Evolutionary conservation across 352 stramenopile genomes (phyloP).

Genomic region (Globisporangium cylindrosporum): DNA sequence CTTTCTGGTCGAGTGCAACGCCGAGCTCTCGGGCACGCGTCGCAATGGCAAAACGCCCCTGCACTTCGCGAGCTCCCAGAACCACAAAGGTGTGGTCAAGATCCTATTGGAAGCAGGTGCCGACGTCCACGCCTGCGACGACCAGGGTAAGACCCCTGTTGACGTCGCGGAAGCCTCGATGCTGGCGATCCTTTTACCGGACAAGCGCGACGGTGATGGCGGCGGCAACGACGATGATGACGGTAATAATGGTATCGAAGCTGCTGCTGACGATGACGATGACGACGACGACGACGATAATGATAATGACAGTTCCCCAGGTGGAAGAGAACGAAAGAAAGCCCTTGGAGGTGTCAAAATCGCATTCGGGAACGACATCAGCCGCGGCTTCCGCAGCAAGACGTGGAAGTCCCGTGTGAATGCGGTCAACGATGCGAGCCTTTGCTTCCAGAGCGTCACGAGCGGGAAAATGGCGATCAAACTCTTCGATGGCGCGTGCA

Average conservation of each 20-base stretch:
- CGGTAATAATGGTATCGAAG: constrained; percentile 22
- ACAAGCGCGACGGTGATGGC: constrained; percentile 30
- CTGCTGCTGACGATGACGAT: constrained; percentile 18
- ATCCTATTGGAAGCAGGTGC: constrained; percentile 68
- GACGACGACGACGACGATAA: constrained; percentile 33
- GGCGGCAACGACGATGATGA: constrained; percentile 16
- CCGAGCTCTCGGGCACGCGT: constrained; percentile 55
- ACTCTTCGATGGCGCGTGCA: constrained; percentile 61
- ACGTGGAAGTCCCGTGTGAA: constrained; percentile 56
- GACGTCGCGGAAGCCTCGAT: constrained; percentile 55
- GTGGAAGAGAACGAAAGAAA: neutral
- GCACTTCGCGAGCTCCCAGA: constrained; percentile 66
- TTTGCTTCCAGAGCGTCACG: constrained; percentile 44
- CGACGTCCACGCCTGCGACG: constrained; percentile 59
- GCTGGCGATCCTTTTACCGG: constrained; percentile 44
- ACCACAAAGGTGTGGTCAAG: constrained; percentile 56
- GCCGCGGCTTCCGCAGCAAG: constrained; percentile 47
- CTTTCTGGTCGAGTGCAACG: constrained; percentile 84
- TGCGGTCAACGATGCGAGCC: constrained; percentile 52
- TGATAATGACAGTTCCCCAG: constrained; percentile 35
- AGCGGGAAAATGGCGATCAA: constrained; percentile 38
- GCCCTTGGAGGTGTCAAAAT: constrained; percentile 31
- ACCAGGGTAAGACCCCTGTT: constrained; percentile 53
- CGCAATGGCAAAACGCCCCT: constrained; percentile 74
- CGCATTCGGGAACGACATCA: constrained; percentile 54